Evolutionary conservation across 2,329 filamentous ascomycete species (phyloP).

Genomic region (Clonostachys solani): DNA sequence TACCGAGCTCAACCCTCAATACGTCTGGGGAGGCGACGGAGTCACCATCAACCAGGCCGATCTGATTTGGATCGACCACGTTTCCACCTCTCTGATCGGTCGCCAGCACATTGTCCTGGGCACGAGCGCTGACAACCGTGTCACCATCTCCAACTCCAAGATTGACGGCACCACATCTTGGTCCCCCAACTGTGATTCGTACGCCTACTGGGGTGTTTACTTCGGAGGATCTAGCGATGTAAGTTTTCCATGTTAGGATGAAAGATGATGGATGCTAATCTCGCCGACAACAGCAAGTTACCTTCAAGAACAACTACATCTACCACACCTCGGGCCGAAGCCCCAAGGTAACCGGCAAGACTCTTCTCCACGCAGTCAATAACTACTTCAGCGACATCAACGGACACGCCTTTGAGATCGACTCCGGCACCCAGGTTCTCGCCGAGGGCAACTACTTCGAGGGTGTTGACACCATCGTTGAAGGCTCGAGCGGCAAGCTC

Average conservation of each 20-base stretch:
- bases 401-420: conserved; percentile 55
- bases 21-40: conserved; percentile 57
- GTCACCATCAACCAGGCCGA: conserved; percentile 45
- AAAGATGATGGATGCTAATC: neutral
- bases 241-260: too few relatives aligned
- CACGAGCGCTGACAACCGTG: conserved; percentile 33
- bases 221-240: conserved; percentile 12
- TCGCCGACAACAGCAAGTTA: conserved; percentile 41
- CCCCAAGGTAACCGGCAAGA: conserved; percentile 53
- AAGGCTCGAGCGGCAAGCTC: too few relatives aligned
- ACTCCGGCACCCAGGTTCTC: conserved; percentile 35
- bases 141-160: conserved; percentile 57
- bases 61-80: conserved; percentile 46
- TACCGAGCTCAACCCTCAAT: conserved; percentile 50
- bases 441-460: conserved; percentile 57
- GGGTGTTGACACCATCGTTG: conserved; percentile 32
- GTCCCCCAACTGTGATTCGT: conserved; percentile 20
- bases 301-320: conserved; percentile 57
- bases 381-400: conserved; percentile 54
- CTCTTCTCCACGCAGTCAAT: conserved; percentile 55
- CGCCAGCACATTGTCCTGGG: neutral
- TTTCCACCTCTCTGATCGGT: conserved; percentile 23
- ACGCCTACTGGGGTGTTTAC: conserved; percentile 26
- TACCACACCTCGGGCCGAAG: conserved; percentile 52
- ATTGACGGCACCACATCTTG: conserved; percentile 46